Evolutionary conservation across 2,329 filamentous ascomycete species (phyloP), one percentile per base, ranked within the genome.

Genomic region (Colletotrichum sojae): DNA sequence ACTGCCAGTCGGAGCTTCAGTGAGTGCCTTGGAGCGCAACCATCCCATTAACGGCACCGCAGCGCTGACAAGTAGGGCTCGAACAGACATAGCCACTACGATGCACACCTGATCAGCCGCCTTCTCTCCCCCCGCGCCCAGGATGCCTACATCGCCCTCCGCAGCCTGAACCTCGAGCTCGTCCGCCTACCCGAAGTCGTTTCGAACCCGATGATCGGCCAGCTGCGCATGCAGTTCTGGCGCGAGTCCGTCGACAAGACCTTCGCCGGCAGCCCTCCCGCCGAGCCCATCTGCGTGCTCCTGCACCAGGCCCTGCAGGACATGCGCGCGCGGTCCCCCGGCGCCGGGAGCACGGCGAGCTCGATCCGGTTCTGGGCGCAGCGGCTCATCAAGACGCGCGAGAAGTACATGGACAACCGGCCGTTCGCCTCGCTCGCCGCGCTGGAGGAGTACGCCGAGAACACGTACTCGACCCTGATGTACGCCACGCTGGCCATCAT

Each of bases 221-320:
- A 91, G 60, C 90, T 98, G 86, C 94, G 96, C 72, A 91, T 97
- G 81, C 94, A 97, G 79, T 98, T 98, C 84, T 98, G 96, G 93
- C 90, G 93, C 57, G 95, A 98, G 74, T 90, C 93, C 5, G 84
- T 99, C 59, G 88, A 91, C 62, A 91, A 91, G 70, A 92, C 93
- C 1, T 92, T 98, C 69, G 86, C 91, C 2, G 92, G 92, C 39
- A 84, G 85, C 0, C 95, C 96, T 1, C 94, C 95, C 1, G 94
- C 94, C 76, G 95, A 99, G 78, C 96, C 96, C 22, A 93, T 98
- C 49, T 95, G 95, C 67, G 88, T 97, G 36, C 85, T 98, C 5
- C 86, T 99, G 1, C 88, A 94, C 71, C 88, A 91, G 66, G 92
- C 92, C 22, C 86, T 97, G 16, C 84, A 87, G 6, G 86, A 89